phyloP scores from a whole-genome alignment of 2,329 filamentous ascomycete species.

The Diplodia intermedia region DNA sequence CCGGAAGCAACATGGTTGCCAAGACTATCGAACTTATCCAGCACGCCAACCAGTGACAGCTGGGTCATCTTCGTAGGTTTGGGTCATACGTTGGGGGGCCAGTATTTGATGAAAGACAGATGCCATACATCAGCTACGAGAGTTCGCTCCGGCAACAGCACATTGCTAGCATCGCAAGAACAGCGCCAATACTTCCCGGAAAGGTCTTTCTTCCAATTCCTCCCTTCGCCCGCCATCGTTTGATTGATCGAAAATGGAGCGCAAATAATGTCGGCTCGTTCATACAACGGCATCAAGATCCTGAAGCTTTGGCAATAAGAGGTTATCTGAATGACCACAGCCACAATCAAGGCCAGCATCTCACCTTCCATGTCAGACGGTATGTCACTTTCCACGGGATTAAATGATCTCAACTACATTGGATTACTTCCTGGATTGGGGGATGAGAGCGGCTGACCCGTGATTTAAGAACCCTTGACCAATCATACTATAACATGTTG shows the following conservation, averaged over 20 bases:
- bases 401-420: too few relatives aligned
- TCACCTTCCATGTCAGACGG: constrained; percentile 3
- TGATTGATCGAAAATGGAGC: background rate
- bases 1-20: background rate
- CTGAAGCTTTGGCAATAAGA: background rate
- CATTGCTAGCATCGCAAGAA: background rate
- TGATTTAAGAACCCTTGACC: constrained; percentile 9
- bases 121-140: constrained; percentile 24
- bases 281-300: background rate
- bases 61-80: constrained; percentile 13
- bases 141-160: background rate
- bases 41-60: background rate
- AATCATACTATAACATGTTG: constrained; percentile 29
- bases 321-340: constrained; percentile 18
- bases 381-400: background rate
- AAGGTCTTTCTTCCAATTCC: background rate
- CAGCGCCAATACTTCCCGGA: background rate
- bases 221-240: background rate
- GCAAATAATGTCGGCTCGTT: background rate
- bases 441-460: background rate
- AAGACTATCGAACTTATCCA: background rate
- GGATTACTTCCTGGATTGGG: background rate
- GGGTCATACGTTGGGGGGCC: too few relatives aligned
- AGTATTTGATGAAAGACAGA: background rate
- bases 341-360: constrained; percentile 11